Base-by-base conservation (phyloP, 169 alveolate species). In the Plasmodium falciparum region DNA sequence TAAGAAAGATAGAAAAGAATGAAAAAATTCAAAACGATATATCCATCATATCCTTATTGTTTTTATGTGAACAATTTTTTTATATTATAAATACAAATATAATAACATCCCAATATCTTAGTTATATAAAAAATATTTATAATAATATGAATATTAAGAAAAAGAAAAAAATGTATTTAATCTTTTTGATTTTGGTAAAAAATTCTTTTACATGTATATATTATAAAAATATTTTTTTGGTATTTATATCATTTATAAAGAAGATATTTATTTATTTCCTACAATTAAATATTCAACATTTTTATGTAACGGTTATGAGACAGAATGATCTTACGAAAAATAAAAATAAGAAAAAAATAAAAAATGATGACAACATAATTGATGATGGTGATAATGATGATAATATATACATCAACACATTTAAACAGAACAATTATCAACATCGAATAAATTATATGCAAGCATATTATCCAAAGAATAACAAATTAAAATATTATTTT, bases 1-100 rank as follows among this genome's bases (percentile, higher is more conserved):
- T 65, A 7, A 33, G 50, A 17, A 65, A 76, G 45, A 13, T 76
- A 1, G 17, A 65, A 65, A 24, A 45, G 1, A 76, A 15, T 56
- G 69, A 39, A 17, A 62, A 76, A 47, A 70, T 76, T 12, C 52
- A 76, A 17, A 49, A 56, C 26, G 43, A 22, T 2, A 65, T 76
- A 50, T 49, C 62, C 24, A 29, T 76, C 5, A 56, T 13, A 33
- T 22, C 75, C 20, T 59, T 76, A 29, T 29, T 76, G 29, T 50
- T 76, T 2, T 56, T 76, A 70, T 76, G 89, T 45, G 89, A 76
- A 56, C 74, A 76, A 76, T 45, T 76, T 22, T 62, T 76, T 56
- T 15, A 54, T 24, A 56, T 76, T 39, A 15, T 65, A 65, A 76
- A 65, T 54, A 65, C 52, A 50, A 50, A 20, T 15, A 50, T 76